Base-by-base conservation (phyloP, 495 filamentous ascomycete species). In the Podospora sp. region DNA sequence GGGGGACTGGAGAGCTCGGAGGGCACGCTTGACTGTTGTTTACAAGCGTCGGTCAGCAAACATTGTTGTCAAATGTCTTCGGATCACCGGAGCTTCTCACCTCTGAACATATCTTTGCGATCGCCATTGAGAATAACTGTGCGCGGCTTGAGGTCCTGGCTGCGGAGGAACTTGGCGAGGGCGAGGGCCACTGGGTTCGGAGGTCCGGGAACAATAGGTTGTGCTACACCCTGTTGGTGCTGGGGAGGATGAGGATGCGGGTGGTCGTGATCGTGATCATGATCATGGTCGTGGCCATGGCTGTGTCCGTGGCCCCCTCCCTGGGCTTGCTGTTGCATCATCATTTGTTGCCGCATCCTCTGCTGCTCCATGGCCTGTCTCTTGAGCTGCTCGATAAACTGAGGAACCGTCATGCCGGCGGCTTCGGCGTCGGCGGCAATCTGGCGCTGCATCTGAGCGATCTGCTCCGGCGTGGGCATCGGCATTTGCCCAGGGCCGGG, bases 101-200 rank as follows among this genome's bases (percentile, higher is more conserved):
- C 91, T 85, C 90, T 92, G 80, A 99, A 98, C 89, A 99, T 93
- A 69, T 99, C 94, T 81, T 97, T 98, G 65, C 96, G 85, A 82
- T 98, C 94, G 68, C 95, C 96, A 72, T 97, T 93, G 70, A 97
- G 83, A 65, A 99, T 96, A 80, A 90, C 93, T 27, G 95, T 97
- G 69, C 96, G 85, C 52, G 87, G 83, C 85, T 99, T 99, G 69
- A 99, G 82, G 69, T 92, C 84, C 79, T 97, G 94, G 60, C 85
- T 80, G 68, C 88, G 86, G 61, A 99, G 82, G 81, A 94, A 99
- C 72, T 93, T 90, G 70, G 96, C 96, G 25, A 99, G 87, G 20
- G 93, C 92, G 22, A 97, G 73, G 5, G 93, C 94, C 72, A 92
- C 89, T 40, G 95, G 94, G 67, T 94, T 91, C 18, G 92, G 90